Base-by-base conservation (phyloP, 2,329 filamentous ascomycete genomes). In the Leptographium radiaticola region DNA sequence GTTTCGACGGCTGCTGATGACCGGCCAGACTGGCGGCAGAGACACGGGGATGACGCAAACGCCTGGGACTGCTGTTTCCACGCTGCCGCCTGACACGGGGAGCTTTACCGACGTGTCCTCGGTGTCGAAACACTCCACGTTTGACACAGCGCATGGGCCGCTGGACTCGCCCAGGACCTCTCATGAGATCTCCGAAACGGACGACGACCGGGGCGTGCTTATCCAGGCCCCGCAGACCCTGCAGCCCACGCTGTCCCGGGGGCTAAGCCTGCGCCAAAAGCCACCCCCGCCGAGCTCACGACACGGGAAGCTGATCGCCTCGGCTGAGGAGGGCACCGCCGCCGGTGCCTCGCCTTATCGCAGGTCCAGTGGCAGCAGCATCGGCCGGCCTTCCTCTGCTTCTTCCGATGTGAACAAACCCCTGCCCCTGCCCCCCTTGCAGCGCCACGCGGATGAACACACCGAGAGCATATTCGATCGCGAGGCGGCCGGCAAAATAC, bases 1-100 rank as follows among this genome's bases (percentile, higher is more conserved):
- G 9, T 93, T 93, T 69, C 83, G 83, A 63, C 77, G 83, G 56
- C 69, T 93, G 57, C 74, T 93, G 49, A 73, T 93, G 70, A 93
- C 86, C 0, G 87, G 87, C 20, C 79, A 81, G 61, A 65, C 77
- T 39, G 75, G 69, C 44, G 58, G 59, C 40, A 58, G 61, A 57
- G 55, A 63, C 49, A 56, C 61, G 54, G 49, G 63, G 58, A 18
- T 56, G 55, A 58, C 60, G 59, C 48, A 63, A 55, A 52, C 57
- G 61, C 51, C 46, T 50, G 31, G 59, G 33, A 62, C 58, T 8
- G n/a, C 40, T 7, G 4, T 38, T 20, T 42, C 38, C 10, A 9
- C 51, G 8, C n/a, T 33, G n/a, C 51, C 33, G 25, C 16, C 39
- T 6, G 65, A 71, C 59, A 75, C 71, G 51, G 74, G 74, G 52